Evolutionary conservation across 2,329 filamentous ascomycete genomes (phyloP), one percentile per base, ranked within the genome.

Genomic region (Colletotrichum horii): DNA sequence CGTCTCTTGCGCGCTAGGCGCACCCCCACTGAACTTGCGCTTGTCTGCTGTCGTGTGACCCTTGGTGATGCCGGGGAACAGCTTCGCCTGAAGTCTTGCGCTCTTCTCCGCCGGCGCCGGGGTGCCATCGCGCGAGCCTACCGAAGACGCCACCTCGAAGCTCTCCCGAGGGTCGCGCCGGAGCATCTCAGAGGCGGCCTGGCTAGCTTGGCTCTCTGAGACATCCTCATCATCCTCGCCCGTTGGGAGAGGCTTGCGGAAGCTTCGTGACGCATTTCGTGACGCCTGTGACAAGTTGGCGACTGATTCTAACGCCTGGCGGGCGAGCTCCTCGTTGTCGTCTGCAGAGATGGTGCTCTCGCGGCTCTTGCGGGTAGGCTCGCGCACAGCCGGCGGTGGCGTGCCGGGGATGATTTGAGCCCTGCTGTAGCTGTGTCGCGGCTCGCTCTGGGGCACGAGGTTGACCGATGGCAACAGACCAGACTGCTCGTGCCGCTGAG

Each of bases 311-410:
- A 91, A 79, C 1, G 89, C 89, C 74, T 90, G 88, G 6, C 90
- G 86, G 1, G 89, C 89, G 28, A 91, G 84, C 79, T 91, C 90
- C 79, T 89, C 91, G 66, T 89, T 90, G 60, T 90, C 89, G 58
- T 89, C 89, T 24, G 91, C 93, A 2, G 95, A 97, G 65, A 97
- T 96, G 3, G 95, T 97, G 85, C 94, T 96, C 83, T 97, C 95
- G 75, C 95, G 92, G 83, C 95, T 96, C 83, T 93, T 92, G 68
- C 91, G 91, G 48, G 91, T 88, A 65, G 87, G 86, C 24, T 87
- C 85, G 43, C 82, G 91, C 52, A 90, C 89, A n/a, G 87, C 85
- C 30, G 82, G 81, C 66, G 81, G 82, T 16, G 84, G 83, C 11
- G 84, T 83, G 66, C 80, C 86, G 8, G 87, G 85, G 4, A 84